Base-by-base conservation (phyloP, 495 filamentous ascomycete genomes). In the Aspergillus saccharolyticus region DNA sequence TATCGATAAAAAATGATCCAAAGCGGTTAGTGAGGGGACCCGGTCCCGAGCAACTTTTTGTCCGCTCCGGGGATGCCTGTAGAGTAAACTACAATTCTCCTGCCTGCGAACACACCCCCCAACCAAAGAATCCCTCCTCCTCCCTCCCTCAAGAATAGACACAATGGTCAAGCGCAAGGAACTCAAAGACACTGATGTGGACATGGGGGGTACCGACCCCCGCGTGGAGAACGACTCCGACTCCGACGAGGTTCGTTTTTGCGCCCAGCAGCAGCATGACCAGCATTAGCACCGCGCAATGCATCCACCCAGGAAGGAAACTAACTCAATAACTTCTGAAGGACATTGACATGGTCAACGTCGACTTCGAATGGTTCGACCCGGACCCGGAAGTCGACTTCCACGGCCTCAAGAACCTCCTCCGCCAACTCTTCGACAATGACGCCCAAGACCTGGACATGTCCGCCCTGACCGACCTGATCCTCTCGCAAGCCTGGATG, bases 331-430 rank as follows among this genome's bases (percentile, higher is more conserved):
- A 16, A n/a, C n/a, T n/a, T n/a, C 45, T 28, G 25, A 28, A 95
- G 90, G 89, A 96, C 50, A 84, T 88, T 62, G 86, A 95, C 71
- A 88, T 94, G 70, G 83, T 99, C 58, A 89, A 96, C 70, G 91
- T 97, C 21, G 93, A 97, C 48, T 99, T 99, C 71, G 95, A 97
- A 74, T 96, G 89, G 84, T 97, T 97, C 76, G 94, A 97, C 76
- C 93, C 92, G 57, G 88, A 96, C 63, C 79, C 89, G 5, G 81
- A 87, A 17, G 81, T 93, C 64, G 95, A 99, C 68, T 97, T 97
- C 72, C 91, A 97, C 72, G 95, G 95, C 33, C 77, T 96, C 60
- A 96, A 96, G 71, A 87, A 83, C 21, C 84, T 99, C 8, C 78
- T 97, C 24, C 88, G 91, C 24, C 94, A 97, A 70, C 82, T 99